Evolutionary conservation across 2,329 filamentous ascomycete species (phyloP).

Genomic region (Xylaria sp.): DNA sequence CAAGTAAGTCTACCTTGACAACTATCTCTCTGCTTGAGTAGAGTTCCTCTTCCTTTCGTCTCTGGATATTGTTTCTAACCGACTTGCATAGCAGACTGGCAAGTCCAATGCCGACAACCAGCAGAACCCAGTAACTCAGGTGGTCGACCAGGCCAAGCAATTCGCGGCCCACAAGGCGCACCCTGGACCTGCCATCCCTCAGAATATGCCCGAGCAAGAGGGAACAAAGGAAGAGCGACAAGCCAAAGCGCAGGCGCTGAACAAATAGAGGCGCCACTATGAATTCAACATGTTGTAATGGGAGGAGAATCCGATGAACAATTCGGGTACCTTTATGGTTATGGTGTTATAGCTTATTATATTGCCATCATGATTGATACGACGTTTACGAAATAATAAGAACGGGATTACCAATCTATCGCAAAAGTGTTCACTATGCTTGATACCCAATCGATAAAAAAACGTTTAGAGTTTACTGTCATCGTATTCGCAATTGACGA

Average conservation of each 20-base stretch:
- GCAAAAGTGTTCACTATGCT: constrained; percentile 1
- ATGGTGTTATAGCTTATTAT: not conserved
- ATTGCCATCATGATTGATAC: not conserved
- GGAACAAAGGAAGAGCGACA: constrained; percentile 72
- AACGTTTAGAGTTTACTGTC: not conserved
- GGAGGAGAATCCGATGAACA: not conserved
- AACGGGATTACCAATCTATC: not conserved
- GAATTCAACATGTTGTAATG: not conserved
- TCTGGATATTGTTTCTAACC: constrained; percentile 11
- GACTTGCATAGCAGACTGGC: constrained; percentile 31
- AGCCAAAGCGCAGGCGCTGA: constrained; percentile 68
- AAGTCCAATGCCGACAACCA: constrained; percentile 47
- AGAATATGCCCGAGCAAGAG: constrained; percentile 62
- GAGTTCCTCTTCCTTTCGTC: not conserved
- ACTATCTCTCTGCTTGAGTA: no score
- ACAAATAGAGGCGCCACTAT: constrained; percentile 56
- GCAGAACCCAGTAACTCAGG: constrained; percentile 44
- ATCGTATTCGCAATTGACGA: not conserved
- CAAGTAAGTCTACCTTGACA: constrained; percentile 38
- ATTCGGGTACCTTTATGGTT: not conserved
- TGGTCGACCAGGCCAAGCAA: constrained; percentile 41
- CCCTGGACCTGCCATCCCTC: constrained; percentile 62
- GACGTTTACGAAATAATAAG: constrained; percentile 10
- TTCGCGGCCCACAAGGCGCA: constrained; percentile 60
- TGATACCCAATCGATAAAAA: not conserved